Percentiles rank a stretch among this genome's conserved stretches.
phyloP scores from a whole-genome alignment of 2,329 filamentous ascomycete genomes.

The Alternaria longipes region DNA sequence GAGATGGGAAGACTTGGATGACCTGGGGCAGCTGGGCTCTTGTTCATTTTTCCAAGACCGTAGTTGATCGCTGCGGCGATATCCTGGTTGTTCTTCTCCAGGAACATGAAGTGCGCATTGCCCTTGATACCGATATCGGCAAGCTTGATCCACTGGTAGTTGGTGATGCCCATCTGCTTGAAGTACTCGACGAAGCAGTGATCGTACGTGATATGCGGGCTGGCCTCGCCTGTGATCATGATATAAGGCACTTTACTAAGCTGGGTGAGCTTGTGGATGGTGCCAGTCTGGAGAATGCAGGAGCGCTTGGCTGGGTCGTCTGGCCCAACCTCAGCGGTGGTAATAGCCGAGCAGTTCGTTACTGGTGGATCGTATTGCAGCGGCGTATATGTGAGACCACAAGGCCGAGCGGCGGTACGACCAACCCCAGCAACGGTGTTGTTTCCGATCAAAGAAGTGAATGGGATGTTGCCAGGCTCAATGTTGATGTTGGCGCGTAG shows the following conservation, averaged over 20 bases:
- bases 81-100: constrained; percentile 62
- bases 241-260: constrained; percentile 42
- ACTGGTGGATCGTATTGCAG: constrained; percentile 28
- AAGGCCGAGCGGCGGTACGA: constrained; percentile 27
- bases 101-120: constrained; percentile 65
- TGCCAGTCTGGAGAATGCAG: constrained; percentile 27
- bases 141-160: constrained; percentile 57
- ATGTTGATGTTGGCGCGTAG: constrained; percentile 36
- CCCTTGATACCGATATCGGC: constrained; percentile 58
- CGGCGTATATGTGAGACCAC: constrained; percentile 31
- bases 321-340: constrained; percentile 23
- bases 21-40: not conserved
- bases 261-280: constrained; percentile 29
- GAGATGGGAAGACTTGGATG: constrained; percentile 3
- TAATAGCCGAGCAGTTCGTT: constrained; percentile 24
- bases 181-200: constrained; percentile 43
- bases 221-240: constrained; percentile 43
- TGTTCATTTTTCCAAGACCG: constrained; percentile 21
- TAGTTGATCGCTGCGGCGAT: constrained; percentile 47
- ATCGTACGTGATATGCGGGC: constrained; percentile 44
- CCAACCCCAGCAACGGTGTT: constrained; percentile 13
- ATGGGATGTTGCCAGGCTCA: constrained; percentile 30
- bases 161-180: constrained; percentile 55
- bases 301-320: constrained; percentile 23
- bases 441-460: constrained; percentile 19